Evolutionary conservation across 331 rosid species (phyloP), one percentile per base, ranked within the genome.

Genomic region (Pyracantha coccinea): DNA sequence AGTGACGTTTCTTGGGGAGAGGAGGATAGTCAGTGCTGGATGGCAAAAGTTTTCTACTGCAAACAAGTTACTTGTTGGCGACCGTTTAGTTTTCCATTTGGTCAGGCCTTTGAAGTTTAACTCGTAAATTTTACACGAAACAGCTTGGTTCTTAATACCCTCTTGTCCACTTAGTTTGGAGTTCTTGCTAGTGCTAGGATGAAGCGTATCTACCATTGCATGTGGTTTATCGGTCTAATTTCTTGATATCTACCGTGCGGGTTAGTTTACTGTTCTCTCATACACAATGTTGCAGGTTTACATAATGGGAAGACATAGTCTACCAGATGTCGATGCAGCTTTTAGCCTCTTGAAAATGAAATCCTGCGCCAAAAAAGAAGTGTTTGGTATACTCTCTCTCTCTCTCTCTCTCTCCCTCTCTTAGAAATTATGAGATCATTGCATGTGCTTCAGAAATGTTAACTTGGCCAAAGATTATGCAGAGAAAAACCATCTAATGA

Each of bases 261-360:
- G 17, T 47, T 47, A 47, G 20, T 47, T 10, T 16, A 47, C 54
- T 70, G 47, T 20, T 20, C 27, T 70, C 25, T 53, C 47, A 38
- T 52, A 53, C 75, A 53, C 11, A 27, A 10, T 54, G 52, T 54
- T 70, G 6, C 65, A 31, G 65, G 52, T 71, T 28, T 21, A 31
- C 52, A 71, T n/a, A 71, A 13, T 71, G 50, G 25, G 74, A 70
- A 33, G 28, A 54, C 75, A n/a, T 13, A 13, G 7, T 20, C 50
- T 29, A 54, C 9, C 23, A 3, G 75, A 71, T 3, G 52, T 54
- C 4, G 52, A 71, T 53, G 75, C 75, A 20, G 75, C 65, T 28
- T 31, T 71, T 71, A 15, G 44, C 52, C 65, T 54, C 65, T 54
- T 71, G 64, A 71, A 54, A 53, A 19, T 71, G 65, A 71, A 59